phyloP scores from a whole-genome alignment of 129 eudicot genomes.

The Tagetes patula region DNA sequence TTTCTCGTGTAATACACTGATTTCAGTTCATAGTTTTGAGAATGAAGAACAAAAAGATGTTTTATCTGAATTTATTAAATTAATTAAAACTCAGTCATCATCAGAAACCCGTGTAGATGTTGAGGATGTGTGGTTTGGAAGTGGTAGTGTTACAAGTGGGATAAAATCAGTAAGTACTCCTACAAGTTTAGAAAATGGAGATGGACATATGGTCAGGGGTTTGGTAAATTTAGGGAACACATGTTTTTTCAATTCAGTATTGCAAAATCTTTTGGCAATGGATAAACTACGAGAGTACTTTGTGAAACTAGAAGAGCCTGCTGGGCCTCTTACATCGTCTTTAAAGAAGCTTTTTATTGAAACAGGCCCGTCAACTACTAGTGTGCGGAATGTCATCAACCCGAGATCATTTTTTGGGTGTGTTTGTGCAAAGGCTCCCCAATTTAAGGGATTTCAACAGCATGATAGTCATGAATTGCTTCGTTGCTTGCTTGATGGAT shows the following conservation, averaged over 20 bases:
- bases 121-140: slow-evolving; percentile 76
- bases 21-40: slow-evolving; percentile 47
- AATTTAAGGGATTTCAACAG: slow-evolving; percentile 88
- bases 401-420: slow-evolving; percentile 73
- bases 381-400: slow-evolving; percentile 48
- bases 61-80: slow-evolving; percentile 53
- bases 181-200: slow-evolving; percentile 28
- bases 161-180: slow-evolving; percentile 35
- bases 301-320: slow-evolving; percentile 47
- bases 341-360: slow-evolving; percentile 68
- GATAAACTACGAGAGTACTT: slow-evolving; percentile 52
- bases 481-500: slow-evolving; percentile 86
- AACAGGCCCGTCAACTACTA: slow-evolving; percentile 42
- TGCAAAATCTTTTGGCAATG: slow-evolving; percentile 83
- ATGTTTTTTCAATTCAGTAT: slow-evolving; percentile 83
- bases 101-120: slow-evolving; percentile 48
- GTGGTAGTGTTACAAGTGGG: slow-evolving; percentile 53
- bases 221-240: slow-evolving; percentile 81
- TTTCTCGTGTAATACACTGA: slow-evolving; percentile 57
- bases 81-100: slow-evolving; percentile 48
- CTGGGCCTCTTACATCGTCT: slow-evolving; percentile 71
- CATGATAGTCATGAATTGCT: slow-evolving; percentile 98
- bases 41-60: slow-evolving; percentile 50
- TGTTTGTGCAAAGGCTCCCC: slow-evolving; percentile 79
- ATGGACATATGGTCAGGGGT: slow-evolving; percentile 61